Conservation (phyloP, 495 filamentous ascomycete species). For the Acidiella bohemica region DNA sequence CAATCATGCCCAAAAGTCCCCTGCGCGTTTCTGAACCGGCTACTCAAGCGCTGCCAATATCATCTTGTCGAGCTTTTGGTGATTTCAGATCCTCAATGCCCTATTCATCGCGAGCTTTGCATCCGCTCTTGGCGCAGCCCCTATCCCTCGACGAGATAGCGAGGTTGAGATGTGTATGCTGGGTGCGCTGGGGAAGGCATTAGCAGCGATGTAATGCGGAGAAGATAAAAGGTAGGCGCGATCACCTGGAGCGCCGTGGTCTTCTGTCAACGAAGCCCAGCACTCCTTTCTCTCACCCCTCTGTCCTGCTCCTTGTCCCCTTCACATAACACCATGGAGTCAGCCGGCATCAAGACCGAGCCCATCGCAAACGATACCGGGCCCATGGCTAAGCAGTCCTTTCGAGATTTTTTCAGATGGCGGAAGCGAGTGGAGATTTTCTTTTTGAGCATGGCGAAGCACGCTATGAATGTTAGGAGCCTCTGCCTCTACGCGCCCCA, state of each 20-base stretch:
- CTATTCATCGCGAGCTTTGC: neutral
- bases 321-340: slow-evolving; percentile 14
- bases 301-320: too few species aligned
- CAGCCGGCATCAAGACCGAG: slow-evolving; percentile 30
- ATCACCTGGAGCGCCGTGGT: too few species aligned
- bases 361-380: slow-evolving; percentile 45
- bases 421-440: slow-evolving; percentile 51
- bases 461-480: slow-evolving; percentile 45
- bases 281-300: neutral
- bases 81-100: too few species aligned
- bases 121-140: neutral
- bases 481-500: slow-evolving; percentile 44
- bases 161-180: too few species aligned
- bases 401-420: slow-evolving; percentile 51
- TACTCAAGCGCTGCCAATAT: too few species aligned
- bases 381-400: slow-evolving; percentile 45
- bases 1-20: too few species aligned
- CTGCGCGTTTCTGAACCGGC: too few species aligned
- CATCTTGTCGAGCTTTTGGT: too few species aligned
- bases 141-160: too few species aligned
- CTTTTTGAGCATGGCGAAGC: slow-evolving; percentile 44
- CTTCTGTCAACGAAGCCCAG: neutral
- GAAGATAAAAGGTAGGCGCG: too few species aligned
- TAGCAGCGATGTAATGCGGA: too few species aligned
- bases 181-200: too few species aligned